A percentile compares a stretch with the other conserved stretches of the same genome.
Conservation (phyloP, 2,329 filamentous ascomycete species). For the Calonectria hongkongensis region DNA sequence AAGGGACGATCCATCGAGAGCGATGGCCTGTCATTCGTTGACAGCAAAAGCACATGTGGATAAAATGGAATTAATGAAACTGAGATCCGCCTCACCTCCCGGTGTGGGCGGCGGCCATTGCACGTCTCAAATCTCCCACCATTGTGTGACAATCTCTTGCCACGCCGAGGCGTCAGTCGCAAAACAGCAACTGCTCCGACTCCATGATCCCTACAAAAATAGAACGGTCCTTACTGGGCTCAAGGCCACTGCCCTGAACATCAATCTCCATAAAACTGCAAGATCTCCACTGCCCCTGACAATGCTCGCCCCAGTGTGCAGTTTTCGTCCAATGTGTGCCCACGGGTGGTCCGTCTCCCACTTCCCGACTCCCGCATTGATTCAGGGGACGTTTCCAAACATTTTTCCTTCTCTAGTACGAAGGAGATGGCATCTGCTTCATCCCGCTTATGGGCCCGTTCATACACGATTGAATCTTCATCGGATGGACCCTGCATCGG, state of each 20-base stretch:
- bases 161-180: slow-evolving; percentile 32
- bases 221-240: slow-evolving; percentile 24
- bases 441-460: slow-evolving; percentile 21
- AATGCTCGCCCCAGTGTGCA: slow-evolving; percentile 14
- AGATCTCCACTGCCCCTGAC: slow-evolving; percentile 40
- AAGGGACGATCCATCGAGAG: background rate
- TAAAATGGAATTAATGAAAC: slow-evolving; percentile 36
- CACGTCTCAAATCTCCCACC: slow-evolving; percentile 31
- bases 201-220: slow-evolving; percentile 37
- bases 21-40: slow-evolving; percentile 17
- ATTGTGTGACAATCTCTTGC: slow-evolving; percentile 31
- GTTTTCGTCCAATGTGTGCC: slow-evolving; percentile 35
- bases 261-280: slow-evolving; percentile 36
- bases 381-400: slow-evolving; percentile 39
- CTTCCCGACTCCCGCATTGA: slow-evolving; percentile 38
- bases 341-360: slow-evolving; percentile 29
- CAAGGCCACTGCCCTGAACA: slow-evolving; percentile 34
- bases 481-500: slow-evolving; percentile 20
- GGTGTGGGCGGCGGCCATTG: slow-evolving; percentile 17
- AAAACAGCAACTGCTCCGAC: slow-evolving; percentile 26
- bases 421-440: slow-evolving; percentile 24
- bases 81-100: slow-evolving; percentile 24
- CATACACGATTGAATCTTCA: slow-evolving; percentile 26
- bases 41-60: slow-evolving; percentile 3
- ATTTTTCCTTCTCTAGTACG: slow-evolving; percentile 19